phyloP scores from a whole-genome alignment of 164 flowering plant species.

The grape (Vitis vinifera) region ASM3070453v1 NC_081808.1:8672001-8672500 shows the following conservation, averaged over 20 bases:
- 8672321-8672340: conserved; percentile 34
- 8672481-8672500: not conserved
- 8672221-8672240: conserved; percentile 28
- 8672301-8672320: conserved; percentile 30
- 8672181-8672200: conserved; percentile 21
- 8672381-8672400: too few relatives aligned
- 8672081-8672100: conserved; percentile 30
- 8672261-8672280: conserved; percentile 15
- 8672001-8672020: conserved; percentile 5
- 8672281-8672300: conserved; percentile 21
- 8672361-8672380: too few relatives aligned
- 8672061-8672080: conserved; percentile 20
- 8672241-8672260: conserved; percentile 18
- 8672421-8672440: too few relatives aligned
- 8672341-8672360: too few relatives aligned
- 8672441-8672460: too few relatives aligned
- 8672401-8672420: too few relatives aligned
- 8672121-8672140: not conserved
- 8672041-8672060: conserved; percentile 25
- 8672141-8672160: conserved; percentile 20
- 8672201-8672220: conserved; percentile 9
- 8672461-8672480: too few relatives aligned
- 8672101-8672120: conserved; percentile 25
- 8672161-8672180: conserved; percentile 22
- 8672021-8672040: conserved; percentile 25